These are phyloP conservation scores for Talaromyces stipitatus DNA, from an alignment of 495 filamentous ascomycete species.

Conservation along the genomic window DNA sequence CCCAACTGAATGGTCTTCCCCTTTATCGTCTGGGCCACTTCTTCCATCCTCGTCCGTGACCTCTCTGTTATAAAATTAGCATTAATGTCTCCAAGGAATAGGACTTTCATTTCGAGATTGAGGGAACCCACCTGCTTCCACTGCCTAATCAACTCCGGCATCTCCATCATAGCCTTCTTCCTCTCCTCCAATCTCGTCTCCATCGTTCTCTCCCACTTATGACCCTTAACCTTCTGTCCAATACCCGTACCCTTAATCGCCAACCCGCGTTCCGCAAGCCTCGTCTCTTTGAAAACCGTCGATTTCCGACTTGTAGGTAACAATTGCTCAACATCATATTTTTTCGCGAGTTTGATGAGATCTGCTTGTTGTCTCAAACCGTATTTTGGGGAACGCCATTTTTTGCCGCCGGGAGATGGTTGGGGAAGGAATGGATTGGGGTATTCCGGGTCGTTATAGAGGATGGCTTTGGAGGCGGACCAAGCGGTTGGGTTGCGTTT, in stretches of 20 bases:
- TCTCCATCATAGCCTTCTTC: constrained; percentile 84
- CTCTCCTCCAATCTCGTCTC: constrained; percentile 76
- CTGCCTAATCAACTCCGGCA: constrained; percentile 80
- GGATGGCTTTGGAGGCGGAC: constrained; percentile 27
- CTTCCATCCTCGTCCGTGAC: constrained; percentile 83
- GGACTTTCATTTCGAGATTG: background rate
- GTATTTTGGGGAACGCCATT: constrained; percentile 73
- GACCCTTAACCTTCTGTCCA: constrained; percentile 90
- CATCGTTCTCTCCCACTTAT: constrained; percentile 84
- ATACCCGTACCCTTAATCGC: constrained; percentile 84
- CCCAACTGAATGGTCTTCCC: background rate
- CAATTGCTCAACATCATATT: constrained; percentile 76
- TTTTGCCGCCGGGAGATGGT: constrained; percentile 62
- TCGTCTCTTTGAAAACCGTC: constrained; percentile 56
- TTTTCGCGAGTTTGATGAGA: constrained; percentile 74
- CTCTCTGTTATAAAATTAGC: constrained; percentile 49
- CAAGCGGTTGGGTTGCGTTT: constrained; percentile 25
- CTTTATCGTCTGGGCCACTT: constrained; percentile 66
- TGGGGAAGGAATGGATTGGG: constrained; percentile 70
- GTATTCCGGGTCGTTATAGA: constrained; percentile 22
- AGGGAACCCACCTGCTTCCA: constrained; percentile 80
- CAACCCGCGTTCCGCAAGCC: constrained; percentile 63
- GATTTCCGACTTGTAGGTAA: constrained; percentile 73
- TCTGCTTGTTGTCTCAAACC: constrained; percentile 86
- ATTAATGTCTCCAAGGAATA: constrained; percentile 15